A percentile compares a stretch with the other conserved stretches of the same genome.
These are phyloP conservation scores for Talaromyces ruber DNA, from an alignment of 495 filamentous ascomycete genomes.

Conservation along the genomic window DNA sequence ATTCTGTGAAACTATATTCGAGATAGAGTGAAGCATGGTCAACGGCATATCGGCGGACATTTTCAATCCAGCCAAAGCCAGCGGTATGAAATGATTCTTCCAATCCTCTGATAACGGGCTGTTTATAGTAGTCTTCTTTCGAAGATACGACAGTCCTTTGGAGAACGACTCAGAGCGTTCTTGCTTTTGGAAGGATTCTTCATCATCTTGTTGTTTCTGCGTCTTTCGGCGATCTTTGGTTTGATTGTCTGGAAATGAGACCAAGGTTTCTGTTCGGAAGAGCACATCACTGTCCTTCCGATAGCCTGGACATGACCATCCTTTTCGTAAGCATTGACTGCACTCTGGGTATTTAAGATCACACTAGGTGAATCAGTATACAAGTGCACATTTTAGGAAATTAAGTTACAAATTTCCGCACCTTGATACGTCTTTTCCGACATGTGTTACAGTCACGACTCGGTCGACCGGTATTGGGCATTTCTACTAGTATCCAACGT, in stretches of 20 bases:
- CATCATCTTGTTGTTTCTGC: neutral
- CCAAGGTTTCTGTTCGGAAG: neutral
- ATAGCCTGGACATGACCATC: neutral
- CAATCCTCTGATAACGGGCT: neutral
- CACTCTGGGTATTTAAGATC: conserved; percentile 1
- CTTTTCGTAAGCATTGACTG: neutral
- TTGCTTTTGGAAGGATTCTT: neutral
- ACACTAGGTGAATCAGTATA: neutral
- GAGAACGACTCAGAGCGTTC: neutral
- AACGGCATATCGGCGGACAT: neutral
- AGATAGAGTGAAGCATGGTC: neutral
- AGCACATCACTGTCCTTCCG: neutral
- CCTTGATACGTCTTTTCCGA: conserved; percentile 5
- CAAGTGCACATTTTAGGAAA: neutral
- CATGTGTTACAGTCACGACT: conserved; percentile 5
- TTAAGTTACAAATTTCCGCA: neutral
- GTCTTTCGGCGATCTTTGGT: neutral
- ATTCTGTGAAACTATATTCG: neutral
- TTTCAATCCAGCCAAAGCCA: neutral
- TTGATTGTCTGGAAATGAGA: neutral
- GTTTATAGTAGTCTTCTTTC: neutral
- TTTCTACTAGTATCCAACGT: neutral
- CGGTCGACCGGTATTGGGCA: conserved; percentile 3
- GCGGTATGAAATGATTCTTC: neutral
- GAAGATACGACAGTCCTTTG: neutral